These are phyloP conservation scores for Wickerhamomyces strasburgensis DNA, from an alignment of 805 yeast species.

Conservation along the genomic window DNA sequence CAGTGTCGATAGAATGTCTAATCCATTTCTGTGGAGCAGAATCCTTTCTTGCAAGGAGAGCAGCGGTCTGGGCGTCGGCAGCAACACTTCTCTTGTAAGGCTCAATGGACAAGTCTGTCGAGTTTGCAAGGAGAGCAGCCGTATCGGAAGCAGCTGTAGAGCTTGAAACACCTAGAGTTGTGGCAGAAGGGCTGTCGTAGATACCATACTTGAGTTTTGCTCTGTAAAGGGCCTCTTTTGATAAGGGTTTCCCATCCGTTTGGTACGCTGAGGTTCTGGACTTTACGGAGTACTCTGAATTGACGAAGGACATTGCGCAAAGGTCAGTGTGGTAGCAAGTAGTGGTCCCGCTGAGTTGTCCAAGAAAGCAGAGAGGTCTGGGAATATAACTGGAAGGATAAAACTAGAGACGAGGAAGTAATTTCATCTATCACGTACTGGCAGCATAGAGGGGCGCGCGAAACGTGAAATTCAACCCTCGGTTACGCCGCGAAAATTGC, in stretches of 20 bases:
- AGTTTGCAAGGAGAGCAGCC: slow-evolving; percentile 72
- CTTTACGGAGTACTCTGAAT: slow-evolving; percentile 18
- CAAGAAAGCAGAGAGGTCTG: no score
- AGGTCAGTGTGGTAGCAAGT: not conserved
- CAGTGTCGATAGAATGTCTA: slow-evolving; percentile 45
- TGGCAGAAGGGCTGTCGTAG: slow-evolving; percentile 44
- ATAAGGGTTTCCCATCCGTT: slow-evolving; percentile 63
- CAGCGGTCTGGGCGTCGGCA: slow-evolving; percentile 66
- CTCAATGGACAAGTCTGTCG: slow-evolving; percentile 55
- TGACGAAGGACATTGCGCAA: slow-evolving; percentile 19
- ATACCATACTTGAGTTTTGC: slow-evolving; percentile 69
- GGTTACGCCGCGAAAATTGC: slow-evolving; percentile 4
- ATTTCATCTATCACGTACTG: not conserved
- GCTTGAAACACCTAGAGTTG: slow-evolving; percentile 56
- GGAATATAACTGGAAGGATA: no score
- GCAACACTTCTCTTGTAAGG: slow-evolving; percentile 59
- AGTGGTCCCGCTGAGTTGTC: not conserved
- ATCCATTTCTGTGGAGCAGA: slow-evolving; percentile 46
- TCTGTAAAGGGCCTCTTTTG: slow-evolving; percentile 69
- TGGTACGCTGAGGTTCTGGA: slow-evolving; percentile 48
- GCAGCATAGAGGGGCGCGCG: not conserved
- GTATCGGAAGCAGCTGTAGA: slow-evolving; percentile 56
- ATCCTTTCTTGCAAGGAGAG: slow-evolving; percentile 42
- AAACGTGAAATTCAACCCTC: slow-evolving; percentile 6
- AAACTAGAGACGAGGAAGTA: not conserved